These are phyloP conservation scores for Apiospora malaysiana DNA, from an alignment of 2,329 filamentous ascomycete species.

Conservation along the genomic window DNA sequence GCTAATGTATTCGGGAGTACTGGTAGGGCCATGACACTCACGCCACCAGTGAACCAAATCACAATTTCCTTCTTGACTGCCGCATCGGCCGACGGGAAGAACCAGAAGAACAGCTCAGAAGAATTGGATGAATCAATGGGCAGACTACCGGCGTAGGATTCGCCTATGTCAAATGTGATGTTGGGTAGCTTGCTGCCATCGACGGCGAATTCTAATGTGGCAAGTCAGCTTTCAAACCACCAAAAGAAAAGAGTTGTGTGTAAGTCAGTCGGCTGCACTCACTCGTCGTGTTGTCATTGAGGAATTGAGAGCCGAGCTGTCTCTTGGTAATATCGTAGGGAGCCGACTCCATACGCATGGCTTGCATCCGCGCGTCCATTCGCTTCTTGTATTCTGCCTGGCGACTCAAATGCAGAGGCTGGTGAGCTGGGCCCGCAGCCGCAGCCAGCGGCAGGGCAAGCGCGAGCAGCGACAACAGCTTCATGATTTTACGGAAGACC, in stretches of 20 bases:
- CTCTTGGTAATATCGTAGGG: background rate
- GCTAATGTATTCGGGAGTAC: background rate
- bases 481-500: too few species aligned
- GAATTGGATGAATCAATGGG: slow-evolving; percentile 54
- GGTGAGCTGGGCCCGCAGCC: background rate
- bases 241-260: background rate
- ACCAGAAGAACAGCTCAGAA: slow-evolving; percentile 59
- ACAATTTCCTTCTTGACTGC: slow-evolving; percentile 55
- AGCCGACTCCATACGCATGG: background rate
- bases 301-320: slow-evolving; percentile 20
- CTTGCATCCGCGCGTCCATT: background rate
- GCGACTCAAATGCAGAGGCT: slow-evolving; percentile 10
- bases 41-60: slow-evolving; percentile 58
- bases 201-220: slow-evolving; percentile 57
- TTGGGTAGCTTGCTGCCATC: slow-evolving; percentile 67
- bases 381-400: slow-evolving; percentile 19
- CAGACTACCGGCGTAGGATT: slow-evolving; percentile 63
- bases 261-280: background rate
- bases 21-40: slow-evolving; percentile 35
- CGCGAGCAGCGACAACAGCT: background rate
- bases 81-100: slow-evolving; percentile 56
- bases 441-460: background rate
- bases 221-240: background rate
- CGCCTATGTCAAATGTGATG: slow-evolving; percentile 67
- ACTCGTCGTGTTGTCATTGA: slow-evolving; percentile 22